phyloP scores from a whole-genome alignment of 1,139 yeast genomes.

The Saccharomyces hybrid region DNA sequence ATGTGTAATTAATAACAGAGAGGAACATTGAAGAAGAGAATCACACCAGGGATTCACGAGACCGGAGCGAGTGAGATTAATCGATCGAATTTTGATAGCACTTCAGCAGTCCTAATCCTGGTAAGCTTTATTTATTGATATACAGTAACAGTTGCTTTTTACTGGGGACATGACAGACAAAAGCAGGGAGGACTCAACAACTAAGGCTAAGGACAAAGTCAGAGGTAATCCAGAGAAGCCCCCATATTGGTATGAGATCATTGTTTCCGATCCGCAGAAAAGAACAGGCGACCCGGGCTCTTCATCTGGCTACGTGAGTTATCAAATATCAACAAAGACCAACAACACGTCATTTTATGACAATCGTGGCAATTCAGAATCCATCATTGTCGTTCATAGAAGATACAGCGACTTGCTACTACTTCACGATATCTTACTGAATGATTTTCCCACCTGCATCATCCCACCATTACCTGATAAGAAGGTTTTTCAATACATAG shows the following conservation, averaged over 20 bases:
- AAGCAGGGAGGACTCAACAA: not conserved
- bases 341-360: conserved; percentile 40
- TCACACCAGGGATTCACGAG: not conserved
- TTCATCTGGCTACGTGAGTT: conserved; percentile 53
- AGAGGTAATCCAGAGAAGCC: not conserved
- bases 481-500: conserved; percentile 80
- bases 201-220: not conserved
- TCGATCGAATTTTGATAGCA: not conserved
- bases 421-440: conserved; percentile 61
- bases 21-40: not conserved
- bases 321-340: conserved; percentile 59
- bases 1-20: not conserved
- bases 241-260: conserved; percentile 16
- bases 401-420: conserved; percentile 78
- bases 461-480: conserved; percentile 94
- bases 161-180: not conserved
- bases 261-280: conserved; percentile 66
- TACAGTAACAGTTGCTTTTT: not conserved
- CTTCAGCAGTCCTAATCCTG: too few species aligned
- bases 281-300: conserved; percentile 69
- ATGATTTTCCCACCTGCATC: conserved; percentile 76
- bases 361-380: conserved; percentile 34
- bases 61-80: not conserved
- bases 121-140: not conserved
- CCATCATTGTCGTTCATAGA: conserved; percentile 54